These are phyloP conservation scores for Sporobolomyces roseus DNA, from an alignment of 768 basidiomycete genomes.

Conservation along the genomic window DNA sequence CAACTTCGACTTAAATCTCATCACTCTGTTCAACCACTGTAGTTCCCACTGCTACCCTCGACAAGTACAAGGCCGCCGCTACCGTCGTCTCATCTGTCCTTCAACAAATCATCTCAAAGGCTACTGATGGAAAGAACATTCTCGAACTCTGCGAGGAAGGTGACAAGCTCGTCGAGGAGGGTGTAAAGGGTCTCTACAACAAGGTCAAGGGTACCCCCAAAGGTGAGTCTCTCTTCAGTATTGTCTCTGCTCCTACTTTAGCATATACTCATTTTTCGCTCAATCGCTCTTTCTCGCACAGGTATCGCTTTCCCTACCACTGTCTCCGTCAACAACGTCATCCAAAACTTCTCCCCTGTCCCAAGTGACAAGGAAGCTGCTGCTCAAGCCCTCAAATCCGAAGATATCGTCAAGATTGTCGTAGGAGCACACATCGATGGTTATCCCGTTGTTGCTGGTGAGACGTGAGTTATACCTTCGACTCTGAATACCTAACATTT, in stretches of 20 bases:
- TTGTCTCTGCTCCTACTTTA: not conserved
- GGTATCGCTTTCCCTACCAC: constrained; percentile 92
- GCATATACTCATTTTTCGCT: not conserved
- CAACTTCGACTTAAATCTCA: not conserved
- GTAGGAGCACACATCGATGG: constrained; percentile 98
- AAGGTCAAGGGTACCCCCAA: constrained; percentile 85
- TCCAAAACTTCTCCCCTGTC: constrained; percentile 95
- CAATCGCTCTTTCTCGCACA: constrained; percentile 46
- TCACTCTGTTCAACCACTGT: too few species aligned
- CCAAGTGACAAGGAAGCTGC: constrained; percentile 59
- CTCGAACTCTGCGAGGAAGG: constrained; percentile 89
- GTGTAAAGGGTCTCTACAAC: constrained; percentile 80
- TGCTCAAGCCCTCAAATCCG: constrained; percentile 61
- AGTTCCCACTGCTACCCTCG: constrained; percentile 40
- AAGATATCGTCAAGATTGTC: constrained; percentile 92
- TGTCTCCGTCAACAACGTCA: constrained; percentile 80
- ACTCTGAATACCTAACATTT: not conserved
- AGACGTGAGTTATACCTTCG: constrained; percentile 55
- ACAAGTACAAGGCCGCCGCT: constrained; percentile 70
- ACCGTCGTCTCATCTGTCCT: constrained; percentile 81
- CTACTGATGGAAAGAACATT: constrained; percentile 72
- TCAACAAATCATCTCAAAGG: constrained; percentile 73
- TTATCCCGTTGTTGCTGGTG: constrained; percentile 86
- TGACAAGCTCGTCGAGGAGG: constrained; percentile 86
- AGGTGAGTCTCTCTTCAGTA: constrained; percentile 59